Base-by-base conservation (phyloP, 75 land plant species). In the Pinus taeda region DNA sequence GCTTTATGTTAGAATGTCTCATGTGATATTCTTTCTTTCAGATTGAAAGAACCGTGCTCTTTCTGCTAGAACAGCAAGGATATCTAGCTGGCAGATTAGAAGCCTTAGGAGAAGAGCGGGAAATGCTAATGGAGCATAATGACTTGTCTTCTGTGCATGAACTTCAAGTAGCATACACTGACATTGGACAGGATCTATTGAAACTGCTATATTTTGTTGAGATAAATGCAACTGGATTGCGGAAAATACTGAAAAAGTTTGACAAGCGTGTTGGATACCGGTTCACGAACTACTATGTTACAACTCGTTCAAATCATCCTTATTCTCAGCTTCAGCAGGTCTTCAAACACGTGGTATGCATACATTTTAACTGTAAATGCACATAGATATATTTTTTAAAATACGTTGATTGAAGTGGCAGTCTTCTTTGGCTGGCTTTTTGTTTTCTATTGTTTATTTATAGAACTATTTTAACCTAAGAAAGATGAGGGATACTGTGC, bases 261-360 rank as follows among this genome's bases (percentile, higher is more conserved):
- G 87, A 79, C 21, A 85, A 85, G 66, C 72, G 57, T 26, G 73
- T 79, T 33, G 86, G 87, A 15, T 85, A 85, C 73, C 73, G 67
- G 20, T 60, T 85, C 26, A 85, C 79, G 22, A 82, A 85, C 62
- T 86, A 85, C 49, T 85, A 85, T 79, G 87, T 85, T 4, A 57
- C 86, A 42, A 76, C 78, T 39, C 87, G 86, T 53, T 83, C 87
- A 18, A 85, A 85, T 64, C 87, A 85, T 77, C 87, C 87, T 15
- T 85, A 84, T 73, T 85, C 87, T 36, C 87, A 85, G 75, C 86
- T 85, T 7, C 86, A 79, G 61, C 87, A 85, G 58, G 77, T 85
- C 59, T 85, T 85, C 69, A 85, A 78, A 62, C 87, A 85, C 36
- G 87, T 85, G 86, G 87, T 85, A 67, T 39, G 39, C 55, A 39